Evolutionary conservation across 768 basidiomycete species (phyloP), one percentile per base, ranked within the genome.

Genomic region (Calocybe indica): DNA sequence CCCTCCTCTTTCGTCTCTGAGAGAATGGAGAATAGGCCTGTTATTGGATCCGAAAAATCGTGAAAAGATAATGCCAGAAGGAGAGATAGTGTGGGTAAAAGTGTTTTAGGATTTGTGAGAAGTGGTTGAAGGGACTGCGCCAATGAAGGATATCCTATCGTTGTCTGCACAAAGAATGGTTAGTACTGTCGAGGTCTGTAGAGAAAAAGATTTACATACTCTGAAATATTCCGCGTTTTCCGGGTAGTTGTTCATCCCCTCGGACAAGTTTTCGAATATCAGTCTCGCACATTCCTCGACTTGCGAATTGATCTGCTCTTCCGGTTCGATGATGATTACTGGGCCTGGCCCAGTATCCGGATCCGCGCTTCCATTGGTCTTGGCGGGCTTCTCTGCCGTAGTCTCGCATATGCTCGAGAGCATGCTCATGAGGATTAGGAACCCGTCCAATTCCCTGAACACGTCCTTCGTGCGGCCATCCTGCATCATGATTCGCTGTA

Each of bases 361-460:
- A 22, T 69, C 66, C 45, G 74, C 62, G 22, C 22, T 22, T 22
- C 22, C 22, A 22, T 22, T 22, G 22, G 22, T 22, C 22, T 22
- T 22, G 22, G 22, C 22, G 22, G 22, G 22, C 22, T 22, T 22
- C 22, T 22, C 22, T 22, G 22, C 22, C 22, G 22, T 22, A 22
- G 22, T 22, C 22, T 22, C 22, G 22, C 4, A 22, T 0, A 85
- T 63, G 0, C 78, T 79, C 1, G 87, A 85, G 4, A 92, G 69
- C 30, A 85, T 73, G 55, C 79, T 86, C 66, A 90, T 80, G 31
- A 90, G 67, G 7, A 80, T 76, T 13, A 91, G 68, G 59, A 90
- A 91, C 1, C 90, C 90, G 51, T 92, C 90, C 57, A 85, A 69
- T 57, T 90, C 86, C 5, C 90, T 74, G 62, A 92, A 92, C 13